Base-by-base conservation (phyloP, 805 yeast species). In the Wickerhamomyces queroliae region DNA sequence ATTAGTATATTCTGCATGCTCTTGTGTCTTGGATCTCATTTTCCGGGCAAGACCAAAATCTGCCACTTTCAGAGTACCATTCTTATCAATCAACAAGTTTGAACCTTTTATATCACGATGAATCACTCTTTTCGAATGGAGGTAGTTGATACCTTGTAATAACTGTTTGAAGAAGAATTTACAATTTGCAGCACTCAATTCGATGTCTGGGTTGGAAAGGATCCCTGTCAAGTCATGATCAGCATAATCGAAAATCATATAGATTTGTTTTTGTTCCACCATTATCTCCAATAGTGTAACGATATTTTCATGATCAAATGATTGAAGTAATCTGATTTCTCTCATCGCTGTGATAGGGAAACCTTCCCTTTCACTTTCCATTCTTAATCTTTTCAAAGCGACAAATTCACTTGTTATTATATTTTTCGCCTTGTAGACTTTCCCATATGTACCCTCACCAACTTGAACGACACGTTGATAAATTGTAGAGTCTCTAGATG, bases 371-470 rank as follows among this genome's bases (percentile, higher is more conserved):
- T 91, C 98, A 7, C 78, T 64, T 55, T 93, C 97, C 52, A 93
- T 70, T 44, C 97, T 64, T 33, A 93, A 67, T 48, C 82, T 74
- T 58, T 93, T 93, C 54, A 93, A 66, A 1, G 99, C 99, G n/a
- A 89, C 93, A 47, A 73, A 64, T 42, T 75, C 78, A 2, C 76
- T 71, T 0, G 96, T 86, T 5, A 76, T 65, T 13, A 64, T 63
- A 57, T 93, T 89, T 36, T 67, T 69, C 0, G 96, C 96, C 56
- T 89, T 88, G 65, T 84, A 89, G 17, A 93, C 99, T 58, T 87
- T 89, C 16, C 99, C 99, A 59, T 93, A 93, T 0, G 98, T 93
- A 9, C 99, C 99, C 62, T 93, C 98, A n/a, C 99, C 99, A 5
- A 93, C 98, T 56, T 93, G 98, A 30, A 76, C 72, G 1, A 86